Base-by-base conservation (phyloP, 768 basidiomycete genomes). In the Hortiboletus flavorubellus region DNA sequence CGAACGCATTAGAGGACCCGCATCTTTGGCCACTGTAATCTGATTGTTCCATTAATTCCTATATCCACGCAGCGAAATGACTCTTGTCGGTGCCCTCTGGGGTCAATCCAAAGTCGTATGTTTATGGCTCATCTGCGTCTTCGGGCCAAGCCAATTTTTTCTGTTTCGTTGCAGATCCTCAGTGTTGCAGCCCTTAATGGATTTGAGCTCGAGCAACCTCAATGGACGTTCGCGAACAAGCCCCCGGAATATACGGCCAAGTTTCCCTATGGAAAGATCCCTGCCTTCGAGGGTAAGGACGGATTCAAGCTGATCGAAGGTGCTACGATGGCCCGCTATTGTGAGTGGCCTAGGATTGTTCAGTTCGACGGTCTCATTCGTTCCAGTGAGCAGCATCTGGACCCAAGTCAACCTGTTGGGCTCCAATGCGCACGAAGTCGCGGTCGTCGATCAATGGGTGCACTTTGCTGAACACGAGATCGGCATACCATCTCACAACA, bases 41-140 rank as follows among this genome's bases (percentile, higher is more conserved):
- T 15, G n/a, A 21, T 29, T 5, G 2, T 41, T 46, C 33, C 9
- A 1, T 23, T 33, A 30, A 21, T 8, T 37, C 21, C 12, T 33
- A 46, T 14, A 56, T 16, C 15, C n/a, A 29, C 44, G 8, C 41
- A 41, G 21, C 1, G 23, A 39, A 26, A 67, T 67, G 65, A 50
- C 54, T 31, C 18, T 42, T 12, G 35, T 58, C 23, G 65, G 65
- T 9, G 62, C 56, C 26, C 53, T 64, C 18, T 67, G 65, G 55
- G 63, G 65, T 10, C 37, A 67, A 45, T 59, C 55, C 38, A 67
- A 62, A 64, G 63, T 62, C n/a, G 60, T 64, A 51, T 34, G 65
- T 66, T 14, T 9, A 14, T 6, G 21, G 42, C 8, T 16, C 2
- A 21, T 21, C 14, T 18, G 26, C 31, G 12, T 48, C 31, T 9